phyloP scores from a whole-genome alignment of 176 grass and related monocot species.

The Cenchrus americanus region DNA sequence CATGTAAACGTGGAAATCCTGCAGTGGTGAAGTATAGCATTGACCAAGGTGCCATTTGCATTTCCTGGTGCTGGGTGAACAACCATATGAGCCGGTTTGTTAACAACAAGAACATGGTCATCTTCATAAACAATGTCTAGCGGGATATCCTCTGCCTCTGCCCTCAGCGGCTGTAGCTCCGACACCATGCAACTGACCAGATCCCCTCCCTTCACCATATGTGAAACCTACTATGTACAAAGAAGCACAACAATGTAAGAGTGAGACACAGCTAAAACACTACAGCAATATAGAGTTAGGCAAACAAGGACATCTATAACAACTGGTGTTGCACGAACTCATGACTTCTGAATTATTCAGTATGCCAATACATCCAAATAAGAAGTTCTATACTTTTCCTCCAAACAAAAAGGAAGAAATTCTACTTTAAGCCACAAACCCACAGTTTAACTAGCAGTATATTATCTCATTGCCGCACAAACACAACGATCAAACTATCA shows the following conservation, averaged over 20 bases:
- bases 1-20: constrained; percentile 86
- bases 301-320: not conserved
- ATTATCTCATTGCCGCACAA: not conserved
- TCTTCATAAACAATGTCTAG: constrained; percentile 92
- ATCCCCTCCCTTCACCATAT: constrained; percentile 82
- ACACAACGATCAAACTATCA: not conserved
- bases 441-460: not conserved
- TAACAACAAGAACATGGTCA: constrained; percentile 78
- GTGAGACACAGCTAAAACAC: not conserved
- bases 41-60: constrained; percentile 89
- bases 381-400: not conserved
- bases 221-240: constrained; percentile 58
- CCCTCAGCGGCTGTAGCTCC: constrained; percentile 75
- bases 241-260: not conserved
- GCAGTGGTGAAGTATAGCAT: constrained; percentile 97
- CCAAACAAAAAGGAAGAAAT: not conserved
- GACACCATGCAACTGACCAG: constrained; percentile 70
- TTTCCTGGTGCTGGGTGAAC: constrained; percentile 95
- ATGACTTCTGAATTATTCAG: not conserved
- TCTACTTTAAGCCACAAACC: not conserved
- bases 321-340: not conserved
- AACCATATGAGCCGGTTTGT: constrained; percentile 95
- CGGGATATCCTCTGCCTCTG: constrained; percentile 84
- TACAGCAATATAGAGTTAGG: not conserved
- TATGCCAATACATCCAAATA: not conserved